A percentile compares a stretch with the other conserved stretches of the same genome.
Evolutionary conservation across 2,329 filamentous ascomycete species (phyloP).

Genomic region (Scytalidium lignicola): DNA sequence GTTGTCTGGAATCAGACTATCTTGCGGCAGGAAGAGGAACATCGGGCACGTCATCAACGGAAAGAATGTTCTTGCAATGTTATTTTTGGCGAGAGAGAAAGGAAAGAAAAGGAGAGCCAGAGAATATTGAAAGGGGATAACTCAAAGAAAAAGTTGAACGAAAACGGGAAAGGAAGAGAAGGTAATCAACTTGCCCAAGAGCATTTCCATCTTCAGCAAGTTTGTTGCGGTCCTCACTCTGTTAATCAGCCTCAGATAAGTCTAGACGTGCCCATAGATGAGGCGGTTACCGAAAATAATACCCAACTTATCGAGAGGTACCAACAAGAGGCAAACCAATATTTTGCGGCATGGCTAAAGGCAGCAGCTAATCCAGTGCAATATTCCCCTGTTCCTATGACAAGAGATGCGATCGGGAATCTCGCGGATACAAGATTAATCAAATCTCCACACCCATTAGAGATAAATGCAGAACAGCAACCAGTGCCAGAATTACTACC

Average conservation of each 20-base stretch:
- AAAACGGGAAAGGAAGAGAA: not conserved
- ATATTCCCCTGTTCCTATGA: not conserved
- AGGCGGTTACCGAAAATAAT: not conserved
- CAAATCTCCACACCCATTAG: not conserved
- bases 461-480: not conserved
- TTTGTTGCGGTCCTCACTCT: not conserved
- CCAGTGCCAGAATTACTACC: not conserved
- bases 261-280: not conserved
- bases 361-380: not conserved
- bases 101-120: not conserved
- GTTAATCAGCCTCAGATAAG: not conserved
- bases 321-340: not conserved
- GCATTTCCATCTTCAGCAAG: not conserved
- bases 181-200: not conserved
- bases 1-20: slow-evolving; percentile 25
- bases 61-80: slow-evolving; percentile 21
- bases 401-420: not conserved
- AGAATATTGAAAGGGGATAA: not conserved
- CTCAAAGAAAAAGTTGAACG: not conserved
- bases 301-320: not conserved
- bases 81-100: slow-evolving; percentile 18
- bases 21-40: slow-evolving; percentile 19
- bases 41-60: slow-evolving; percentile 15
- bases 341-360: not conserved
- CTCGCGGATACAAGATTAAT: not conserved